Evolutionary conservation across 2,329 filamentous ascomycete species (phyloP).

Genomic region (Rhynchosporium agropyri): DNA sequence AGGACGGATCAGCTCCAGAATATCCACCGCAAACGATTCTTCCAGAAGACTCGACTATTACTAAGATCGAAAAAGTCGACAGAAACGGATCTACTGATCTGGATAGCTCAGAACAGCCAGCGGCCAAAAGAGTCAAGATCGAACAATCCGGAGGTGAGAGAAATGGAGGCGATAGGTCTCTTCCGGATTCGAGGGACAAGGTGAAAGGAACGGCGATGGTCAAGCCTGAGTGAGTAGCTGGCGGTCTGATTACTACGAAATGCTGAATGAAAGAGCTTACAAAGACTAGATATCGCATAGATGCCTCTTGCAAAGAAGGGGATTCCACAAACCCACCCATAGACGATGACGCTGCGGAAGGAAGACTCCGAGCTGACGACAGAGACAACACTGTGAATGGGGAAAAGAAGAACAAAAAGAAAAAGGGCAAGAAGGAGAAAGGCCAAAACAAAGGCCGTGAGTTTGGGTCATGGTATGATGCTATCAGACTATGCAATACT

Average conservation of each 20-base stretch:
- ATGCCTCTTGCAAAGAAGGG: conserved; percentile 26
- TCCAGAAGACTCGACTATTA: conserved; percentile 39
- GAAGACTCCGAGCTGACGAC: conserved; percentile 47
- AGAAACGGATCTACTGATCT: conserved; percentile 37
- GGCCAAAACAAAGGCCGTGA: conserved; percentile 84
- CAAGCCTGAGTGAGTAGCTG: conserved; percentile 39
- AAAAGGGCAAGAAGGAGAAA: conserved; percentile 62
- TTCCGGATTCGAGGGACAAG: conserved; percentile 34
- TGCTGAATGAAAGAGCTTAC: conserved; percentile 3
- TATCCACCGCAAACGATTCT: conserved; percentile 33
- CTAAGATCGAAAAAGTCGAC: conserved; percentile 40
- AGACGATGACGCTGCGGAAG: conserved; percentile 60
- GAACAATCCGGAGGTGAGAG: conserved; percentile 46
- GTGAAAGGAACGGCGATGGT: conserved; percentile 41
- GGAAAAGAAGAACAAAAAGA: conserved; percentile 47
- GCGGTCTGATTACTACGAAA: neutral
- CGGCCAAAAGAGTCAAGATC: conserved; percentile 63
- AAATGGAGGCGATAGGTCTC: conserved; percentile 9
- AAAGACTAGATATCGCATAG: conserved; percentile 38
- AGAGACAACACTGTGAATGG: conserved; percentile 37
- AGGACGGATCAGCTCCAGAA: conserved; percentile 28
- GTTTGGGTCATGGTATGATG: conserved; percentile 80
- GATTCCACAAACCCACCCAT: conserved; percentile 38
- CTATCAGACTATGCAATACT: conserved; percentile 75
- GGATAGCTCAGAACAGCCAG: conserved; percentile 45